Evolutionary conservation across 1,284 basidiomycete species (phyloP), one percentile per base, ranked within the genome.

Genomic region (Cryptococcus sp.): DNA sequence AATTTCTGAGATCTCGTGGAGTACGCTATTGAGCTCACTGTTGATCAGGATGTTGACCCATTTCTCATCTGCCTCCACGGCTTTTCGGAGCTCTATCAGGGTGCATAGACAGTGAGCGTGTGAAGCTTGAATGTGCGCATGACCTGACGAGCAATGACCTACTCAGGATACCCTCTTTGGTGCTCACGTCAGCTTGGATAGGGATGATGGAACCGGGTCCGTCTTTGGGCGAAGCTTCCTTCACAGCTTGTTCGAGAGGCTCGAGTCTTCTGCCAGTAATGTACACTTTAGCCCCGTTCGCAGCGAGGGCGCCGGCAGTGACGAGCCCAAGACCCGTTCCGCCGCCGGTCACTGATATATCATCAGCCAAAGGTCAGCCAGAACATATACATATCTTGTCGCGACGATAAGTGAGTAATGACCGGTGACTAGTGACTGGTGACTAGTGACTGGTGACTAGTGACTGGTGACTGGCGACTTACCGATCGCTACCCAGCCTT

Each of bases 251-350:
- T 41, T 76, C 47, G 7, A 78, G 63, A 11, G 70, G 66, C 39
- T 76, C 72, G 4, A 64, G 57, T 6, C 77, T 65, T 47, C 77
- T 66, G 22, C 77, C 77, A 27, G 73, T 73, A 62, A 77, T 77
- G 64, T 76, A 78, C 10, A 78, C 77, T 47, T 62, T 68, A 27
- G 62, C 67, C 10, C 77, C 77, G 54, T 78, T 78, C 31, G 66
- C 66, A 39, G 74, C 74, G 11, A 77, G 66, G 0, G 75, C 69
- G 10, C 64, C 62, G 11, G 75, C 74, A 11, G 74, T 74, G n/a
- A 71, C 62, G 2, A 77, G 68, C 3, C 75, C 75, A 1, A 77
- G 65, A 20, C 75, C 75, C 15, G 74, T 77, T 31, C 75, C 75
- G 17, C 74, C 75, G 1, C 73, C 75, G 35, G 75, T 75, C 2